Percentiles rank a stretch among this genome's conserved stretches.
These are phyloP conservation scores for Phaeomoniella chlamydospora DNA, from an alignment of 2,329 filamentous ascomycete genomes.

Conservation along the genomic window DNA sequence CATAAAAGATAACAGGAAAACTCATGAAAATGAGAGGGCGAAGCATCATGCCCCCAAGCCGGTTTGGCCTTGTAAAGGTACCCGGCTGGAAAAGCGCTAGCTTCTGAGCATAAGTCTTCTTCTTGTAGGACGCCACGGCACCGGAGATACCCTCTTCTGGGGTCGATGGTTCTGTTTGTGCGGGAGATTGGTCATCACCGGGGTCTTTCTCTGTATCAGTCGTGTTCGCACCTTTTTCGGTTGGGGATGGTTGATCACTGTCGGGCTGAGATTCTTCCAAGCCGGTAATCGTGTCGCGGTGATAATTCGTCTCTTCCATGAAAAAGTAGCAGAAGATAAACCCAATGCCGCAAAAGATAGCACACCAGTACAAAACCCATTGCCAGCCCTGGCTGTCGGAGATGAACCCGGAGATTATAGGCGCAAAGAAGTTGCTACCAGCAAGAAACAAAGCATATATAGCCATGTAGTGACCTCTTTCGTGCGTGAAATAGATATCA, in stretches of 20 bases:
- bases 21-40: constrained; percentile 10
- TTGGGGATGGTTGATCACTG: neutral
- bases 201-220: neutral
- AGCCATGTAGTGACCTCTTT: constrained; percentile 9
- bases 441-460: constrained; percentile 10
- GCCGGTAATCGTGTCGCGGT: constrained; percentile 1
- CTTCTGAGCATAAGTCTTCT: constrained; percentile 6
- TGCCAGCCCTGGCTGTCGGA: constrained; percentile 9
- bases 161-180: neutral
- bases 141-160: neutral
- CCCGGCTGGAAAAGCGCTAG: constrained; percentile 5
- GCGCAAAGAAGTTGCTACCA: constrained; percentile 9
- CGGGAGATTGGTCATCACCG: neutral
- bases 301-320: constrained; percentile 11
- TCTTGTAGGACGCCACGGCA: neutral
- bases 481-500: constrained; percentile 15
- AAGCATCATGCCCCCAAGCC: constrained; percentile 5
- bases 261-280: neutral
- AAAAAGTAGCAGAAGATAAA: constrained; percentile 10
- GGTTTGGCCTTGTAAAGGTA: constrained; percentile 3
- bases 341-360: neutral
- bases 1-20: constrained; percentile 23
- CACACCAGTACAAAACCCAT: constrained; percentile 8
- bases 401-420: constrained; percentile 9
- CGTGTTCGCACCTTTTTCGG: neutral